Evolutionary conservation across 179 eudicot species (phyloP).

Genomic region (Beta lomatogona): DNA sequence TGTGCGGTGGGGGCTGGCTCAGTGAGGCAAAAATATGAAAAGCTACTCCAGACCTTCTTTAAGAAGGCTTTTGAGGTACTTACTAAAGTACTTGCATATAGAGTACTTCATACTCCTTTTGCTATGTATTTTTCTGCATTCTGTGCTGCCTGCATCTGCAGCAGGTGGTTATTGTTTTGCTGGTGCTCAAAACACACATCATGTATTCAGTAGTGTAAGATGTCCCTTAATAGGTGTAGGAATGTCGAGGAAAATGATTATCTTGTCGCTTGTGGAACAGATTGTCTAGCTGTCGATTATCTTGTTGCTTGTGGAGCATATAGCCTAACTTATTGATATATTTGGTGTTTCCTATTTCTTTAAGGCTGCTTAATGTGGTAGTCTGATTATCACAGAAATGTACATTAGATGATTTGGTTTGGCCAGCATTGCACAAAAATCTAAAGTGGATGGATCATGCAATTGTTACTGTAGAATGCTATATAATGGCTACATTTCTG

Average conservation of each 20-base stretch:
- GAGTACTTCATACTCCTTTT: not conserved
- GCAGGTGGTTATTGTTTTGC: not conserved
- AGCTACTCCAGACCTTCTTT: constrained; percentile 67
- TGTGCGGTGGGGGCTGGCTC: constrained; percentile 90
- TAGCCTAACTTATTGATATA: not conserved
- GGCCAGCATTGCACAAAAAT: not conserved
- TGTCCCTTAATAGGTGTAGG: not conserved
- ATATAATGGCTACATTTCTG: not conserved
- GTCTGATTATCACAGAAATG: not conserved
- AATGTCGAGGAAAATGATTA: too few relatives aligned
- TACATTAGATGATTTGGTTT: not conserved
- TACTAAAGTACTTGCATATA: not conserved
- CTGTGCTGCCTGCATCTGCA: not conserved
- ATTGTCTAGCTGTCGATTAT: not conserved
- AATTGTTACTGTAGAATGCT: not conserved
- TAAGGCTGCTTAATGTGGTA: not conserved
- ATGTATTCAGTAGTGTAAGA: not conserved
- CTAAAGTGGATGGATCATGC: not conserved
- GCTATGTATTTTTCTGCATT: not conserved
- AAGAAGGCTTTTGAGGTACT: constrained; percentile 90
- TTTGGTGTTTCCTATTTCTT: not conserved
- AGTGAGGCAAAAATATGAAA: constrained; percentile 80
- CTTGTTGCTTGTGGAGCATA: too few relatives aligned
- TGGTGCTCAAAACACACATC: not conserved
- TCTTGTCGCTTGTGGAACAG: not conserved